Conservation (phyloP, 1,139 yeast genomes). For the Saccharomyces pastorianus region DNA sequence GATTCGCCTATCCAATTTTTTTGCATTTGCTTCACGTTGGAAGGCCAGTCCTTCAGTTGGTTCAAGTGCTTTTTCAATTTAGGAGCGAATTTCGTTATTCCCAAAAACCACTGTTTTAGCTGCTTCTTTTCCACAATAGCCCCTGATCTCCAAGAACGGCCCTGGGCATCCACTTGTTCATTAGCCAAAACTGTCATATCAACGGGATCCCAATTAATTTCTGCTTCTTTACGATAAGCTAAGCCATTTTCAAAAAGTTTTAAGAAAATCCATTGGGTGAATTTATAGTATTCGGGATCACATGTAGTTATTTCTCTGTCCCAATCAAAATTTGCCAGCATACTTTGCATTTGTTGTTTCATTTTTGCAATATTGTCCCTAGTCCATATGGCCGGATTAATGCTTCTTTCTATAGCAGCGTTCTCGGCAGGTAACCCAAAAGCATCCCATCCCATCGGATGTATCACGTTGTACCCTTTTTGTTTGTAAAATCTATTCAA, state of each 20-base stretch:
- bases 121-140: conserved; percentile 78
- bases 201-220: conserved; percentile 95
- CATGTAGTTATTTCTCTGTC: conserved; percentile 84
- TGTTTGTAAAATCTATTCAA: conserved; percentile 70
- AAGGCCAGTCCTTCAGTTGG: conserved; percentile 69
- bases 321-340: conserved; percentile 92
- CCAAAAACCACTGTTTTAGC: conserved; percentile 87
- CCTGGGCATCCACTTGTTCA: conserved; percentile 89
- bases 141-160: conserved; percentile 94
- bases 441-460: conserved; percentile 99
- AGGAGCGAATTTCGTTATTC: conserved; percentile 73
- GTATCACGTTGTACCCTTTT: conserved; percentile 70
- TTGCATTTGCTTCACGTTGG: conserved; percentile 83
- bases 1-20: conserved; percentile 89
- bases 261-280: conserved; percentile 83
- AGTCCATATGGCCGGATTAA: conserved; percentile 82
- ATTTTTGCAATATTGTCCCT: conserved; percentile 63
- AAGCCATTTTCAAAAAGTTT: conserved; percentile 64
- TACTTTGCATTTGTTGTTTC: conserved; percentile 70
- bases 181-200: conserved; percentile 92
- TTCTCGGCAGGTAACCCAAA: conserved; percentile 97
- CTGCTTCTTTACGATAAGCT: conserved; percentile 79
- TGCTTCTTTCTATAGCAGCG: conserved; percentile 83
- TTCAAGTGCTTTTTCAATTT: conserved; percentile 57
- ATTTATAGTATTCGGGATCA: conserved; percentile 76